These are phyloP conservation scores for Quercus rubra DNA, from an alignment of 306 rosid species.

Conservation along the genomic window DNA sequence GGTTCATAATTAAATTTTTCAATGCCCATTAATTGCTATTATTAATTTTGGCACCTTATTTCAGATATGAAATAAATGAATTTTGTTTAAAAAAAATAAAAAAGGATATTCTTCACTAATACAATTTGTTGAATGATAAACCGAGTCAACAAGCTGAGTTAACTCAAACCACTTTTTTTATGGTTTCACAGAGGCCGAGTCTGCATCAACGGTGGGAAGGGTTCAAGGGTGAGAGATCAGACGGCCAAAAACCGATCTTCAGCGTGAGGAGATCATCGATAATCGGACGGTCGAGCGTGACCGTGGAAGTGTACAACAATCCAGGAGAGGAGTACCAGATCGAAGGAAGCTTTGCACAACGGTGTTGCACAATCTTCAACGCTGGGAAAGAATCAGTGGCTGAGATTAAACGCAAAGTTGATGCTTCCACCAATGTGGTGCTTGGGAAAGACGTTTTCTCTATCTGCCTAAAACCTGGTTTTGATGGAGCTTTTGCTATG, in stretches of 20 bases:
- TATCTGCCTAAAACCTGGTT: constrained; percentile 67
- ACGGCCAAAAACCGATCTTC: constrained; percentile 77
- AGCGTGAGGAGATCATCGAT: constrained; percentile 79
- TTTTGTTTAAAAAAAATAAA: neutral
- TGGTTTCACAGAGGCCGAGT: constrained; percentile 70
- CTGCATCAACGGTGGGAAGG: constrained; percentile 97
- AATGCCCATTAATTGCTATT: neutral
- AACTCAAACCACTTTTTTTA: neutral
- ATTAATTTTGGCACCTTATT: neutral
- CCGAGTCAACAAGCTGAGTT: constrained; percentile 2
- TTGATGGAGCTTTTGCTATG: constrained; percentile 88
- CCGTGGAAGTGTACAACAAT: constrained; percentile 58
- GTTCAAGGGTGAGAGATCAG: constrained; percentile 65
- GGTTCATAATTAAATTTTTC: neutral
- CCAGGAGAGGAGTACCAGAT: constrained; percentile 59
- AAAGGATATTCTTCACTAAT: neutral
- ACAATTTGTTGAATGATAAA: neutral
- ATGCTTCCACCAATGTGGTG: constrained; percentile 68
- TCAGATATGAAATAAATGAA: too few relatives aligned
- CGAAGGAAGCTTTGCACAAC: constrained; percentile 71
- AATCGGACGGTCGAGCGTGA: constrained; percentile 69
- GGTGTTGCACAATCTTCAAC: constrained; percentile 56
- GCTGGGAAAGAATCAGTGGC: constrained; percentile 48
- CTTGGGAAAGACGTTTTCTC: constrained; percentile 91
- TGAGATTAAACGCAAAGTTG: constrained; percentile 90